Evolutionary conservation across 164 flowering plant genomes (phyloP).

Genomic region (Liriodendron chinense): DNA sequence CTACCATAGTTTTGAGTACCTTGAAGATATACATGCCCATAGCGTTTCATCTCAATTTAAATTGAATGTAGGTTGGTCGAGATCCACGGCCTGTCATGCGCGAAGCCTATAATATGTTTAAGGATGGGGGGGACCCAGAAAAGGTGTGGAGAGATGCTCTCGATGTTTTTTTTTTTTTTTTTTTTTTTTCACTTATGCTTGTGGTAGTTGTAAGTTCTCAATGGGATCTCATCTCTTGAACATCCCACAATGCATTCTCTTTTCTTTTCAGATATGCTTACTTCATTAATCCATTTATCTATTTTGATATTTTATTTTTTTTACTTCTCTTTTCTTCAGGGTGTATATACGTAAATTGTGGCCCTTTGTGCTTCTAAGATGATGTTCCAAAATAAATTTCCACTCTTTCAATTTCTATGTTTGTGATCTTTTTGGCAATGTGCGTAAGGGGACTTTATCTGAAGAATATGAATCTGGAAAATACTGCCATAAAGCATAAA

Average conservation of each 20-base stretch:
- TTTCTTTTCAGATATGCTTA: neutral
- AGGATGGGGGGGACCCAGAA: conserved; percentile 85
- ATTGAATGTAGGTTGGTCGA: conserved; percentile 61
- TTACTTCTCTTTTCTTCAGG: no score
- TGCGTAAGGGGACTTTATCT: no score
- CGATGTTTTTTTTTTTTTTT: neutral
- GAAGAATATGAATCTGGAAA: neutral
- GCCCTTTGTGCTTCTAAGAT: no score
- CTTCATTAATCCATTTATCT: neutral
- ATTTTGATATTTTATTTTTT: neutral
- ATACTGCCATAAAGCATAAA: neutral
- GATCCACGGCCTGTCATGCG: conserved; percentile 86
- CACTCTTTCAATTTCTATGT: neutral
- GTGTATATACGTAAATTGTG: no score
- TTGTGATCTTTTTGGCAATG: neutral
- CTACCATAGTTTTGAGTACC: neutral
- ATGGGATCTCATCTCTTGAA: conserved; percentile 4
- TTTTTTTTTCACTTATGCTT: neutral
- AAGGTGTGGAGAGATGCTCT: conserved; percentile 41
- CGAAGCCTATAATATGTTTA: conserved; percentile 75
- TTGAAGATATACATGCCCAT: neutral
- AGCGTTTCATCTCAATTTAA: neutral
- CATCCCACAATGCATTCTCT: neutral
- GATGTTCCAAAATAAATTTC: neutral
- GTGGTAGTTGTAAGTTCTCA: neutral